Conservation (phyloP, 1,284 basidiomycete species). For the Sparassis latifolia region DNA sequence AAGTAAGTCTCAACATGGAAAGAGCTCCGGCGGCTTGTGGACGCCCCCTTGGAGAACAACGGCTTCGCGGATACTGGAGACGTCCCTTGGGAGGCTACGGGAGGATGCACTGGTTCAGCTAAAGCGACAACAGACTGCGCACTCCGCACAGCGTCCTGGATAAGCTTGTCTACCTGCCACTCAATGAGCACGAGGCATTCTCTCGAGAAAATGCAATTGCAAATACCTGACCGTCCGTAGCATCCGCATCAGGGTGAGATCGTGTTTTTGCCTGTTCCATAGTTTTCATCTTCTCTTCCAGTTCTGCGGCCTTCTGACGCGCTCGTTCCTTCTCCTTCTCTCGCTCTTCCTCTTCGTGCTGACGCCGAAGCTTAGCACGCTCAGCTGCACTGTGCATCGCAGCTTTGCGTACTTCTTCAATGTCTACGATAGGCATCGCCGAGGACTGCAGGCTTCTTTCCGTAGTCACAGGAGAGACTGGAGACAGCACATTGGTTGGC, state of each 20-base stretch:
- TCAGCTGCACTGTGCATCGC: conserved; percentile 90
- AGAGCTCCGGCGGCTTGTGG: no score
- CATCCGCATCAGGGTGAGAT: conserved; percentile 11
- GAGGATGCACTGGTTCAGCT: neutral
- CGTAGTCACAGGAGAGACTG: conserved; percentile 11
- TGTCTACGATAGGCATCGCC: conserved; percentile 40
- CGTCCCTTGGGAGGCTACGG: conserved; percentile 20
- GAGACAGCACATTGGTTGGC: conserved; percentile 12
- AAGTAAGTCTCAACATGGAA: no score
- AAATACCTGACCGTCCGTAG: conserved; percentile 20
- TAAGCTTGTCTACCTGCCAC: conserved; percentile 33
- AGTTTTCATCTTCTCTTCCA: conserved; percentile 70
- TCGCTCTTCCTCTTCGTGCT: conserved; percentile 83
- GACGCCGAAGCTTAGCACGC: conserved; percentile 71
- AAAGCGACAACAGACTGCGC: neutral
- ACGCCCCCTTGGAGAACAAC: no score
- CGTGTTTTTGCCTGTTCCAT: conserved; percentile 28
- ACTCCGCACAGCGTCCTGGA: conserved; percentile 37
- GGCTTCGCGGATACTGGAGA: neutral
- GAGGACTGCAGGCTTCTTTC: conserved; percentile 29
- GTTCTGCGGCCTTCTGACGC: conserved; percentile 75
- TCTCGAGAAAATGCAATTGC: neutral
- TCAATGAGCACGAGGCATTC: neutral
- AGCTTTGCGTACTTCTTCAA: conserved; percentile 71
- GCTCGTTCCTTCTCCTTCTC: conserved; percentile 83